Evolutionary conservation across 2,329 filamentous ascomycete genomes (phyloP).

Genomic region (Cladosporium sp.): DNA sequence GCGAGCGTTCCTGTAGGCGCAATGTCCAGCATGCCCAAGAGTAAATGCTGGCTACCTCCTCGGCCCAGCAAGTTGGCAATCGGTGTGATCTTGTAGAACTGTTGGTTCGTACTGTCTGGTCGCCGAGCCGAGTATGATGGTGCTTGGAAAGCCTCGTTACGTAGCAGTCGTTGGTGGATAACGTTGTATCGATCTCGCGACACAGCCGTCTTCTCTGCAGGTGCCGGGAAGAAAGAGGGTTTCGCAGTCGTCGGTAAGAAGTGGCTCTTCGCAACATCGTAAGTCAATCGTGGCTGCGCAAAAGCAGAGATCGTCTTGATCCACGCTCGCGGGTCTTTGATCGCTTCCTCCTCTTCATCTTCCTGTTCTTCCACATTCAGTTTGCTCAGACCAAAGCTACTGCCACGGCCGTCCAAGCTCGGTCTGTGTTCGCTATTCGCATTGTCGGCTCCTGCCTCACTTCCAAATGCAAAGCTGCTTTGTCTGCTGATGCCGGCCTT

Average conservation of each 20-base stretch:
- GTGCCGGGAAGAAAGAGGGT: slow-evolving; percentile 62
- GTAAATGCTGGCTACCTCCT: slow-evolving; percentile 78
- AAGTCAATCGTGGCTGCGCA: slow-evolving; percentile 77
- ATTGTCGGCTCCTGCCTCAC: slow-evolving; percentile 33
- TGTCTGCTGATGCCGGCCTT: slow-evolving; percentile 55
- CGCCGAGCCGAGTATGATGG: slow-evolving; percentile 66
- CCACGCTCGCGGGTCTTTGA: slow-evolving; percentile 75
- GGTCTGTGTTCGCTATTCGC: slow-evolving; percentile 30
- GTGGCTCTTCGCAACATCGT: slow-evolving; percentile 81
- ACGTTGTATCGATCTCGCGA: slow-evolving; percentile 92
- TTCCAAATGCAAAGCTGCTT: slow-evolving; percentile 64
- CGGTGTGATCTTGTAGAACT: slow-evolving; percentile 83
- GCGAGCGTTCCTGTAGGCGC: slow-evolving; percentile 80
- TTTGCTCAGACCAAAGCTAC: slow-evolving; percentile 61
- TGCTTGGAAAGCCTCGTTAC: slow-evolving; percentile 89
- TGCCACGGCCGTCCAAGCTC: slow-evolving; percentile 55
- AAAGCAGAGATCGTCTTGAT: slow-evolving; percentile 81
- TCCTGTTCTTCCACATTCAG: slow-evolving; percentile 56
- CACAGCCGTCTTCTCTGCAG: slow-evolving; percentile 77
- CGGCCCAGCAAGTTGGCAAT: slow-evolving; percentile 76
- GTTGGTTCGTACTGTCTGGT: slow-evolving; percentile 52
- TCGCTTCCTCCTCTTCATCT: slow-evolving; percentile 59
- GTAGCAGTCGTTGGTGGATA: slow-evolving; percentile 85
- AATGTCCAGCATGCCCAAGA: slow-evolving; percentile 78
- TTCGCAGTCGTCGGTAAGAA: slow-evolving; percentile 66